These are phyloP conservation scores for Taphrina sp. DNA, from an alignment of 1,139 yeast species.

Conservation along the genomic window DNA sequence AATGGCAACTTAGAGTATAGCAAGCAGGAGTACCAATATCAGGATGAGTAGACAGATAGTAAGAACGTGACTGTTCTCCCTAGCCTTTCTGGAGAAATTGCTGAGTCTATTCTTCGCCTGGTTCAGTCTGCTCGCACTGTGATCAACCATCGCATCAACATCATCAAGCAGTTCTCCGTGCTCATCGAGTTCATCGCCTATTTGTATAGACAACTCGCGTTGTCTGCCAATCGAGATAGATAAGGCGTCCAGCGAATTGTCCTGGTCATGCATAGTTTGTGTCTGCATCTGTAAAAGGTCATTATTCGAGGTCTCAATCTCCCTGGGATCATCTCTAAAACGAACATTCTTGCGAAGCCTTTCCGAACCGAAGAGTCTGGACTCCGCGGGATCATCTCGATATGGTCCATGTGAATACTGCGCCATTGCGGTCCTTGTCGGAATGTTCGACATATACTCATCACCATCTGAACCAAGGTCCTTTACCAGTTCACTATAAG, in stretches of 20 bases:
- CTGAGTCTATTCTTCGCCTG: slow-evolving; percentile 58
- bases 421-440: neutral
- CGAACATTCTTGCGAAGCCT: slow-evolving; percentile 52
- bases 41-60: slow-evolving; percentile 18
- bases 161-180: slow-evolving; percentile 70
- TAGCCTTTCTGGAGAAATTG: slow-evolving; percentile 56
- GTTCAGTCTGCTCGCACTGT: slow-evolving; percentile 53
- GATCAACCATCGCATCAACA: slow-evolving; percentile 64
- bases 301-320: slow-evolving; percentile 38
- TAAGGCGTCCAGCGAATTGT: slow-evolving; percentile 57
- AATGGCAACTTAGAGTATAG: slow-evolving; percentile 2
- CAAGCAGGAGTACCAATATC: slow-evolving; percentile 14
- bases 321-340: slow-evolving; percentile 51
- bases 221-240: slow-evolving; percentile 65
- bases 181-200: slow-evolving; percentile 64
- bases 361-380: neutral
- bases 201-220: slow-evolving; percentile 61
- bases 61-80: slow-evolving; percentile 50
- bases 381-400: neutral
- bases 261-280: slow-evolving; percentile 60
- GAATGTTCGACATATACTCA: too few relatives aligned
- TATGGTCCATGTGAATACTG: neutral
- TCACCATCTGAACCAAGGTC: neutral
- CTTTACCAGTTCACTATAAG: neutral
- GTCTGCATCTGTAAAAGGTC: slow-evolving; percentile 64